Evolutionary conservation across 495 filamentous ascomycete species (phyloP).

Genomic region (Podospora anserina): DNA sequence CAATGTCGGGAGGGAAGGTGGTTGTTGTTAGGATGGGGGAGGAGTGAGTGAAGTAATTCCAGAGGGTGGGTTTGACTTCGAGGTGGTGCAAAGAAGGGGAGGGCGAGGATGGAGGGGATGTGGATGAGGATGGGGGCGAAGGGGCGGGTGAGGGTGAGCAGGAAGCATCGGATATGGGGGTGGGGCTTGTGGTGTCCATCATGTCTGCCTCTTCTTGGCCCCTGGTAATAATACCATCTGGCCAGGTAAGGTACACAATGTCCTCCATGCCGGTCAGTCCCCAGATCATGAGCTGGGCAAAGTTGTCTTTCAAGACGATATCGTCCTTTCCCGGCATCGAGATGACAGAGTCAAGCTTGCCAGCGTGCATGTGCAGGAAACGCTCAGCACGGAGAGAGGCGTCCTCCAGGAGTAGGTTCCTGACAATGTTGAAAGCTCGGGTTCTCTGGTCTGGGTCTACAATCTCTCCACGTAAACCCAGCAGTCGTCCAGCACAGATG

Average conservation of each 20-base stretch:
- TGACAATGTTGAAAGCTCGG: slow-evolving; percentile 5
- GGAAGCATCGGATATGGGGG: too few relatives aligned
- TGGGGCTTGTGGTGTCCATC: neutral
- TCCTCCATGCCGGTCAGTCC: slow-evolving; percentile 7
- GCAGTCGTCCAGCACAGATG: slow-evolving; percentile 24
- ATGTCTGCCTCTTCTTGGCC: neutral
- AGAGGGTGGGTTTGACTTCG: neutral
- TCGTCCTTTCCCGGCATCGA: neutral
- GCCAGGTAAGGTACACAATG: slow-evolving; percentile 23
- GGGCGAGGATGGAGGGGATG: neutral
- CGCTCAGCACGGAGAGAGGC: slow-evolving; percentile 1
- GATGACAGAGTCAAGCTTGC: slow-evolving; percentile 2
- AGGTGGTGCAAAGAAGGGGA: too few relatives aligned
- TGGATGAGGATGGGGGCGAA: neutral
- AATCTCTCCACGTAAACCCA: slow-evolving; percentile 19
- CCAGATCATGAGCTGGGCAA: slow-evolving; percentile 27
- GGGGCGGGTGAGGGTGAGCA: neutral
- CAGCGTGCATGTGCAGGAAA: neutral
- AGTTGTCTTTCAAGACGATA: slow-evolving; percentile 24
- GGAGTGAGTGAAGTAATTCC: slow-evolving; percentile 15
- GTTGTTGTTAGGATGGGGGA: slow-evolving; percentile 13
- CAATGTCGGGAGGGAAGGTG: slow-evolving; percentile 21
- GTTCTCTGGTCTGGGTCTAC: slow-evolving; percentile 10
- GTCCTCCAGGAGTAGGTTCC: slow-evolving; percentile 5
- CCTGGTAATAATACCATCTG: neutral